Percentiles rank a stretch among this genome's conserved stretches.
Evolutionary conservation across 2,329 filamentous ascomycete species (phyloP).

Genomic region (Ophiocordyceps camponoti-saundersi): DNA sequence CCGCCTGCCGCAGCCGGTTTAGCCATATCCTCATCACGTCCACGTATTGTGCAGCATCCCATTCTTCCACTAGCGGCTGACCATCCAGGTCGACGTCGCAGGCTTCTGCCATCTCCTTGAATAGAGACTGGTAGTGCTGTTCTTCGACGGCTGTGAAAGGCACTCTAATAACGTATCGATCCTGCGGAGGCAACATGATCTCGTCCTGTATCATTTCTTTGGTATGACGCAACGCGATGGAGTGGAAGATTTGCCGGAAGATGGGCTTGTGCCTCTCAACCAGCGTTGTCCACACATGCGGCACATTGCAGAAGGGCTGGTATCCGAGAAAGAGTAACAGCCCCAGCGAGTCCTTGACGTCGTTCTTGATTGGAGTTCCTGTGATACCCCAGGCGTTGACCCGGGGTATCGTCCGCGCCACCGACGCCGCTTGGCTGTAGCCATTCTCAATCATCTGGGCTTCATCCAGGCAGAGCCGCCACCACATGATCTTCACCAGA

Average conservation of each 20-base stretch:
- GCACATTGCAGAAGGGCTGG: conserved; percentile 53
- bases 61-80: conserved; percentile 39
- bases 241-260: conserved; percentile 53
- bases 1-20: conserved; percentile 61
- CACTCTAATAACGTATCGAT: conserved; percentile 71
- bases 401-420: conserved; percentile 66
- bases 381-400: conserved; percentile 85
- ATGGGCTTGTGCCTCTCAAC: conserved; percentile 40
- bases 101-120: conserved; percentile 55
- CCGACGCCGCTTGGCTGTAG: conserved; percentile 63
- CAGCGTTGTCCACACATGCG: conserved; percentile 51
- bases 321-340: conserved; percentile 67
- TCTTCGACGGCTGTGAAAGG: conserved; percentile 85
- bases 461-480: conserved; percentile 63
- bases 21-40: conserved; percentile 70
- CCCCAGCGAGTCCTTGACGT: conserved; percentile 62
- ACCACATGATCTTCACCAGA: conserved; percentile 70
- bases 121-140: conserved; percentile 67
- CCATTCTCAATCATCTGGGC: conserved; percentile 90
- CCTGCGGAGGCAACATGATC: conserved; percentile 64
- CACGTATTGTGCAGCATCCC: conserved; percentile 46
- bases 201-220: conserved; percentile 70
- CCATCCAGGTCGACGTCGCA: conserved; percentile 51
- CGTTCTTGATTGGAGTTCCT: conserved; percentile 69
- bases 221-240: conserved; percentile 66